Conservation (phyloP, 2,329 filamentous ascomycete species). For the Capronia coronata region DNA sequence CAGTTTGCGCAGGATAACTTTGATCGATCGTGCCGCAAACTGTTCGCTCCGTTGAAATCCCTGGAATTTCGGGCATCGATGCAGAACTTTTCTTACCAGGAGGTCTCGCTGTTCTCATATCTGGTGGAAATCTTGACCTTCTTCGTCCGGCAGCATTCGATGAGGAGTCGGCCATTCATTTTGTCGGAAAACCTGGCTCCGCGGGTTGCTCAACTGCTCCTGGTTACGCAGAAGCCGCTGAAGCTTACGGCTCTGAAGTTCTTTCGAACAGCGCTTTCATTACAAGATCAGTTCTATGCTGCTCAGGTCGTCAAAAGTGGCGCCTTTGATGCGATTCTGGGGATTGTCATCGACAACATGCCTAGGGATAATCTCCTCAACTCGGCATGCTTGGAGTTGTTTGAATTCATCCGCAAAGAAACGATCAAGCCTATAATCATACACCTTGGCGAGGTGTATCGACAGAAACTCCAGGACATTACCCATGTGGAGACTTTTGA, state of each 20-base stretch:
- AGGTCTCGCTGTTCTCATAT: conserved; percentile 85
- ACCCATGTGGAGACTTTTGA: conserved; percentile 82
- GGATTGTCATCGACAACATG: conserved; percentile 77
- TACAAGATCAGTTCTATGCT: conserved; percentile 88
- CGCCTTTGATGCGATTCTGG: conserved; percentile 74
- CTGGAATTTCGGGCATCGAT: conserved; percentile 56
- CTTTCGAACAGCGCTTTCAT: conserved; percentile 75
- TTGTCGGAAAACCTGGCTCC: conserved; percentile 69
- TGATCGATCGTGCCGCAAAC: conserved; percentile 71
- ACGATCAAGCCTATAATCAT: conserved; percentile 73
- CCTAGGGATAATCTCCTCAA: conserved; percentile 88
- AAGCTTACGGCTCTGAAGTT: conserved; percentile 89
- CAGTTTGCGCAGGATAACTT: conserved; percentile 84
- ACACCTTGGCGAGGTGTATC: conserved; percentile 77
- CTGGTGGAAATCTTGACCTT: conserved; percentile 90
- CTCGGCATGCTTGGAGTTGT: conserved; percentile 88
- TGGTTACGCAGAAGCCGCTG: conserved; percentile 81
- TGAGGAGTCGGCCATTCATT: conserved; percentile 82
- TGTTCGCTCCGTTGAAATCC: conserved; percentile 81
- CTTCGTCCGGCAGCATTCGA: conserved; percentile 82
- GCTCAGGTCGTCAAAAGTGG: conserved; percentile 69
- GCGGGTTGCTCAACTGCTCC: conserved; percentile 74
- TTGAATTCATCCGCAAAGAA: conserved; percentile 81
- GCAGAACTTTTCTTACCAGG: conserved; percentile 67
- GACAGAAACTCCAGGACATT: conserved; percentile 67